phyloP scores from a whole-genome alignment of 495 filamentous ascomycete species.

The Neurospora sp. region DNA sequence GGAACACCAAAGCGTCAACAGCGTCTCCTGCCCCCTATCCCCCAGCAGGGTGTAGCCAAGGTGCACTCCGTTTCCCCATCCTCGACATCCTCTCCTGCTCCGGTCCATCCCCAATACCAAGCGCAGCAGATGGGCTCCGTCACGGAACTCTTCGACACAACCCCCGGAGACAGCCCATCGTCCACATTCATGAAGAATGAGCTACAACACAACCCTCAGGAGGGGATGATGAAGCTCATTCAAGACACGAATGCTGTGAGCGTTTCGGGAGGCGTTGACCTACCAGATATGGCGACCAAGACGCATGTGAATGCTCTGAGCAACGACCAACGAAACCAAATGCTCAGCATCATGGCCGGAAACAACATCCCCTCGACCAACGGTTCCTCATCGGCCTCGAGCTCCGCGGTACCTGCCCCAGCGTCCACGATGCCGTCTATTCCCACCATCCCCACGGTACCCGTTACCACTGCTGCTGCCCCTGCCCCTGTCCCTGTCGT shows the following conservation, averaged over 20 bases:
- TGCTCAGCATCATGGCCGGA: constrained; percentile 68
- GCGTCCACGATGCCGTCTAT: constrained; percentile 6
- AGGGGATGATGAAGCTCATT: constrained; percentile 82
- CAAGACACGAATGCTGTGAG: constrained; percentile 63
- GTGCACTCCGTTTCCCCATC: constrained; percentile 19
- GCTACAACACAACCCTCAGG: constrained; percentile 42
- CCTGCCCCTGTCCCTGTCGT: constrained; percentile 13
- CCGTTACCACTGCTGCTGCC: constrained; percentile 12
- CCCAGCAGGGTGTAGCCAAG: constrained; percentile 21
- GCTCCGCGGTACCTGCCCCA: neutral
- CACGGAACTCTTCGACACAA: constrained; percentile 37
- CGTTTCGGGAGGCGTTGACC: constrained; percentile 44
- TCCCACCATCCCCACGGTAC: constrained; percentile 10
- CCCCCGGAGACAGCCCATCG: constrained; percentile 27
- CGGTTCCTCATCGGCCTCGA: neutral
- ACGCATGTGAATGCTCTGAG: constrained; percentile 53
- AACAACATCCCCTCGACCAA: neutral
- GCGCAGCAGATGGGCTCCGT: constrained; percentile 32
- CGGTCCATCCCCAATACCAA: constrained; percentile 12
- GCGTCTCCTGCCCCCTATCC: constrained; percentile 37
- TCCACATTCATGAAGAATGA: constrained; percentile 36
- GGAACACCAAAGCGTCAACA: constrained; percentile 35
- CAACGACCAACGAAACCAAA: constrained; percentile 63
- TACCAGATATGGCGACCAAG: constrained; percentile 69
- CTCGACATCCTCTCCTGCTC: constrained; percentile 15